Percentiles rank a stretch among this genome's conserved stretches.
Evolutionary conservation across 495 filamentous ascomycete species (phyloP).

Genomic region (Xylaria intraflava): DNA sequence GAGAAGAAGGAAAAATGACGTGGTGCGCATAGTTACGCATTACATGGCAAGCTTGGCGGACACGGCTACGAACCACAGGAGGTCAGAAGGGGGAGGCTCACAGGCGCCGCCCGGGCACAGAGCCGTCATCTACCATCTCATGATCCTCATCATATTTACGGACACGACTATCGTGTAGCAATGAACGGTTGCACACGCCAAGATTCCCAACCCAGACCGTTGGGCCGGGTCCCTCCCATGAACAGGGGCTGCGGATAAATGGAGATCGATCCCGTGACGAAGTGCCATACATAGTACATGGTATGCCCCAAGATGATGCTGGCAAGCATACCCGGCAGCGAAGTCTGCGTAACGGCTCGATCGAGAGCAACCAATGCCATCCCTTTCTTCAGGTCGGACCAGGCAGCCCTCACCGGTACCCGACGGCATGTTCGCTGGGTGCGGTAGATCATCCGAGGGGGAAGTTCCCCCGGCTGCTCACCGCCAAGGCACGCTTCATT

Average conservation of each 20-base stretch:
- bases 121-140: not conserved
- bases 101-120: not conserved
- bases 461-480: not conserved
- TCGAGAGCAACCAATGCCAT: conserved; percentile 4
- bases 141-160: not conserved
- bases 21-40: no score
- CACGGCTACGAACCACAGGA: no score
- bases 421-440: conserved; percentile 10
- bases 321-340: not conserved
- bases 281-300: no score
- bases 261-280: conserved; percentile 6
- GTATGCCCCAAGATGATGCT: conserved; percentile 8
- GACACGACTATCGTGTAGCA: not conserved
- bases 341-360: conserved; percentile 6
- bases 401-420: conserved; percentile 7
- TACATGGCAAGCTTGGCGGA: no score
- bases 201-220: conserved; percentile 12
- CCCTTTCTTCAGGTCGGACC: conserved; percentile 10
- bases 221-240: conserved; percentile 11
- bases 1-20: no score
- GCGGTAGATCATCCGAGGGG: conserved; percentile 8
- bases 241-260: conserved; percentile 15
- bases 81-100: no score
- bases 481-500: conserved; percentile 7
- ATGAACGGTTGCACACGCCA: conserved; percentile 7